Base-by-base conservation (phyloP, 1,284 basidiomycete genomes). In the Trametes sp. region DNA sequence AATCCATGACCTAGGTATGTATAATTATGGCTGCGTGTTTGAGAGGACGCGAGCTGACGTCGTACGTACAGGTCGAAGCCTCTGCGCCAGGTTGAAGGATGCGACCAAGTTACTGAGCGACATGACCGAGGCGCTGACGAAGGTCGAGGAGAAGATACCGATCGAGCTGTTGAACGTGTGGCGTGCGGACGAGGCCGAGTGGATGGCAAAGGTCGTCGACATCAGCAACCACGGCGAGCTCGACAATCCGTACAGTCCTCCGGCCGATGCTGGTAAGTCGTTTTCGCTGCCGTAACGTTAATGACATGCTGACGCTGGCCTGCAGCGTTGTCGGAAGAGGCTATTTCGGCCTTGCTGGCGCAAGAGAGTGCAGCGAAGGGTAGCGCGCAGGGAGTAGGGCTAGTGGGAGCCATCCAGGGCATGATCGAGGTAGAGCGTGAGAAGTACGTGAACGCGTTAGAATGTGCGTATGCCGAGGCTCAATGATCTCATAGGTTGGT, bases 161-260 rank as follows among this genome's bases (percentile, higher is more conserved):
- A 7, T 36, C 41, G n/a, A n/a, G 2, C 24, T 59, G 38, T 19
- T 5, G 21, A 11, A 16, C 4, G 16, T 16, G 16, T 36, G 59
- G 54, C 35, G 45, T 8, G 36, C 14, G 16, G 35, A n/a, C 16
- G 24, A 48, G 24, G 26, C 23, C 21, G 26, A 21, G 13, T 33
- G 31, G 31, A 5, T 10, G 10, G n/a, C 19, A 5, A 38, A 52
- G 13, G 55, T 62, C 6, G 44, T 62, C 31, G 44, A 57, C 46
- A 35, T 54, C 16, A 13, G 9, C 2, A 1, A 62, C 14, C 55
- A 62, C 23, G 41, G 49, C 8, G 44, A 31, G 33, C 24, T 62
- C 1, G 28, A 24, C 3, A 58, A 57, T 44, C 55, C 51, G 4
- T 62, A 54, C 31, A 49, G 54, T 7, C 31, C 50, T 14, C 26